phyloP scores from a whole-genome alignment of 2,329 filamentous ascomycete genomes.

The Aspergillus awamori region DNA sequence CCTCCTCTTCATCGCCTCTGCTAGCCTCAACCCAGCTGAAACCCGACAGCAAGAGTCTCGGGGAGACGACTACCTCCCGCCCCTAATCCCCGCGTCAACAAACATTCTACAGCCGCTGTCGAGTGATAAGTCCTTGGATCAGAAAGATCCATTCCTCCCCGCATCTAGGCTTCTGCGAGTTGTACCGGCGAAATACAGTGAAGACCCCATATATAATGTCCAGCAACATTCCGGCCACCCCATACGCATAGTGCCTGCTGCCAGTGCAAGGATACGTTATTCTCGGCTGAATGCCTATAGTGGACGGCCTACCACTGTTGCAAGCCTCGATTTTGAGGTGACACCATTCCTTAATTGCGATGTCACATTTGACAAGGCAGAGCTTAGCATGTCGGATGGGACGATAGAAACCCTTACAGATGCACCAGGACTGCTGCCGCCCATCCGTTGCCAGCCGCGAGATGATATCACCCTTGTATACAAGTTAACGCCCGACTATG shows the following conservation, averaged over 20 bases:
- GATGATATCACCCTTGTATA: conserved; percentile 63
- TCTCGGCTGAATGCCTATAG: conserved; percentile 51
- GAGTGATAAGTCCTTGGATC: conserved; percentile 51
- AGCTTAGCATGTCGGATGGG: conserved; percentile 52
- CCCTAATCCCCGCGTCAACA: conserved; percentile 57
- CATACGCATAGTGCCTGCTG: conserved; percentile 58
- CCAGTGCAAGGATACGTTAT: conserved; percentile 60
- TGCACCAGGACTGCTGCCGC: conserved; percentile 36
- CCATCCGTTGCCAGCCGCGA: conserved; percentile 52
- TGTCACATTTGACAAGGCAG: conserved; percentile 53
- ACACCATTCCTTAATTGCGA: conserved; percentile 55
- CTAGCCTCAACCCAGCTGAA: conserved; percentile 49
- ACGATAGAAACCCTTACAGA: conserved; percentile 48
- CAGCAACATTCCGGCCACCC: conserved; percentile 56
- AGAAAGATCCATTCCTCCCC: conserved; percentile 57
- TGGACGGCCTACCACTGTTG: conserved; percentile 51
- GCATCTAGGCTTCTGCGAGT: conserved; percentile 61
- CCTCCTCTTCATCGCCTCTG: conserved; percentile 57
- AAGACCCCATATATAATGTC: conserved; percentile 57
- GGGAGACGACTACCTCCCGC: conserved; percentile 57
- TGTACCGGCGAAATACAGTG: conserved; percentile 53
- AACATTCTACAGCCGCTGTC: conserved; percentile 62
- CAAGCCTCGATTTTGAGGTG: conserved; percentile 59
- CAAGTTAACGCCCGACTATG: conserved; percentile 49
- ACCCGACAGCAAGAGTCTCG: conserved; percentile 37